Percentiles rank a stretch among this genome's conserved stretches.
phyloP scores from a whole-genome alignment of 495 filamentous ascomycete genomes.

The Stereocaulon alpinum region DNA sequence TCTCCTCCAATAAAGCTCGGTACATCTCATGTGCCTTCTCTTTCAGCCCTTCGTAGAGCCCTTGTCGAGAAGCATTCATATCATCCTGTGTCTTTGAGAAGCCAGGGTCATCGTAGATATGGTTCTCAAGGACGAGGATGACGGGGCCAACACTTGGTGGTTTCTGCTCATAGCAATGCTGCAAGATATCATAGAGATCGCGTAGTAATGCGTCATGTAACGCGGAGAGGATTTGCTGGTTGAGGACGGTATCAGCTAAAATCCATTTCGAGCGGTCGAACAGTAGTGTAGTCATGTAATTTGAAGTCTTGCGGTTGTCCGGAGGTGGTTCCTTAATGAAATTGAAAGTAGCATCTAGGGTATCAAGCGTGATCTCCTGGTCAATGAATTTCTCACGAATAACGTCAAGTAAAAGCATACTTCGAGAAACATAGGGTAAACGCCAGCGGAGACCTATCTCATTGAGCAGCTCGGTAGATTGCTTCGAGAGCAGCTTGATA shows the following conservation, averaged over 20 bases:
- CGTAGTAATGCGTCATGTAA: conserved; percentile 76
- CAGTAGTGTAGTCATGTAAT: conserved; percentile 33
- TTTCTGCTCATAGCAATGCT: conserved; percentile 83
- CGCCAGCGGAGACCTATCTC: conserved; percentile 86
- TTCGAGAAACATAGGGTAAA: conserved; percentile 69
- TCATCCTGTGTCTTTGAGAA: conserved; percentile 64
- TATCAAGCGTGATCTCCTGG: conserved; percentile 69
- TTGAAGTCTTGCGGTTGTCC: conserved; percentile 45
- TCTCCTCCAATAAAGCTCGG: conserved; percentile 54
- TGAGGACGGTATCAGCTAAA: conserved; percentile 61
- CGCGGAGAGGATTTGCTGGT: conserved; percentile 61
- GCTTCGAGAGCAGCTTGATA: conserved; percentile 63
- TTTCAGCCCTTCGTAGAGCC: conserved; percentile 61
- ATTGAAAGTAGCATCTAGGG: conserved; percentile 71
- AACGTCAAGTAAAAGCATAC: conserved; percentile 78
- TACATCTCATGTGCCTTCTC: conserved; percentile 67
- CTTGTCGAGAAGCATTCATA: conserved; percentile 52
- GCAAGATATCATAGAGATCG: conserved; percentile 76
- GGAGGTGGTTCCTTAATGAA: conserved; percentile 61
- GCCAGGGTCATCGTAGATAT: conserved; percentile 67
- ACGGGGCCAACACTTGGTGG: conserved; percentile 63
- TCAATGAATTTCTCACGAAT: conserved; percentile 75
- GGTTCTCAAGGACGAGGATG: conserved; percentile 72
- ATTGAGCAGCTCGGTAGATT: conserved; percentile 71
- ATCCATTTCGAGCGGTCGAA: conserved; percentile 66